phyloP scores from a whole-genome alignment of 192 early-diverging fungal genomes.

The Coemansia sp. region DNA sequence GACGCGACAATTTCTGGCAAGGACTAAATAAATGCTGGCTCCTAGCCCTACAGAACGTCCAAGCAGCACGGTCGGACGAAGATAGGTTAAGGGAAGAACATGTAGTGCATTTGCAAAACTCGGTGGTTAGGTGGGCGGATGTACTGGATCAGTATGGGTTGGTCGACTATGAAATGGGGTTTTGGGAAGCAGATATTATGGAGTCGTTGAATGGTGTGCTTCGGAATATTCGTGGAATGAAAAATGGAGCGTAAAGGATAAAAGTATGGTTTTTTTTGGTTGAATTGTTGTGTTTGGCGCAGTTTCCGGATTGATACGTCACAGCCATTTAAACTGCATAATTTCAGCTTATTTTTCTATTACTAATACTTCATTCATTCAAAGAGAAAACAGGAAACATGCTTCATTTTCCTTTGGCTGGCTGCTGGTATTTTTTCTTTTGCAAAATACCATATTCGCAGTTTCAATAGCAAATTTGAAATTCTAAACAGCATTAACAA shows the following conservation, averaged over 20 bases:
- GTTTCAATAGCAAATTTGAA: no score
- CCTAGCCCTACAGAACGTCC: conserved; percentile 63
- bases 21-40: conserved; percentile 77
- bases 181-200: conserved; percentile 75
- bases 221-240: not conserved
- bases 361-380: no score
- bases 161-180: conserved; percentile 83
- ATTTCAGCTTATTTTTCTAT: no score
- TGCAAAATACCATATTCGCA: no score
- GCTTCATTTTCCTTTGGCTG: no score
- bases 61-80: conserved; percentile 51
- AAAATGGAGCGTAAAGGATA: not conserved
- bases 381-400: no score
- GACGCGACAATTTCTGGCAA: conserved; percentile 69
- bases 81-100: conserved; percentile 60
- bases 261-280: not conserved
- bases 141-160: conserved; percentile 70
- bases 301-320: no score
- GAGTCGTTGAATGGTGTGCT: conserved; percentile 63
- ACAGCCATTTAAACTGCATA: no score
- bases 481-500: no score
- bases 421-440: no score
- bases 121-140: conserved; percentile 69
- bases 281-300: no score
- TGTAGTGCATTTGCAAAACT: conserved; percentile 60